Conservation (phyloP, 2,329 filamentous ascomycete species). For the Fusarium falciforme region DNA sequence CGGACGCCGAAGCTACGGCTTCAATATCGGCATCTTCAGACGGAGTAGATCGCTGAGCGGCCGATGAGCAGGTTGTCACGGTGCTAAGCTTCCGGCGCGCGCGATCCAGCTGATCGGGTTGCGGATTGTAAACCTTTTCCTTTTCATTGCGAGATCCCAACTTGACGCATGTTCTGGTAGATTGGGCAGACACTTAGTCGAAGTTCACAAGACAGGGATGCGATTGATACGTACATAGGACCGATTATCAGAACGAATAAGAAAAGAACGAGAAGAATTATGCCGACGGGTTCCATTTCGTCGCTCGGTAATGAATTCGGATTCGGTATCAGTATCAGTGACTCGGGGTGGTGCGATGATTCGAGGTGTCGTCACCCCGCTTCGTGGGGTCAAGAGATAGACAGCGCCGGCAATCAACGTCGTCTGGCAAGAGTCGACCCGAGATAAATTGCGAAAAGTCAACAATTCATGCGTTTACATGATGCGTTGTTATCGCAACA, state of each 20-base stretch:
- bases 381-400: not conserved
- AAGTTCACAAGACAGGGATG: not conserved
- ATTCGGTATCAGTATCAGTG: not conserved
- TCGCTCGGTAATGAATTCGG: not conserved
- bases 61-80: constrained; percentile 43
- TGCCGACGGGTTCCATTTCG: constrained; percentile 42
- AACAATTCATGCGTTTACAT: not conserved
- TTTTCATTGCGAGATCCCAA: constrained; percentile 19
- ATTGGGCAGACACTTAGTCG: constrained; percentile 8
- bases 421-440: not conserved
- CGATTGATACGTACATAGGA: constrained; percentile 30
- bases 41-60: constrained; percentile 16
- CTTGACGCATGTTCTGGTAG: constrained; percentile 32
- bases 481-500: constrained; percentile 3
- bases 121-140: constrained; percentile 33
- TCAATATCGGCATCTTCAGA: constrained; percentile 32
- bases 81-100: constrained; percentile 46
- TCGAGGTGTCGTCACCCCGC: constrained; percentile 3
- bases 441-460: not conserved
- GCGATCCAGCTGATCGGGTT: constrained; percentile 35
- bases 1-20: constrained; percentile 23
- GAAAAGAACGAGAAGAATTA: constrained; percentile 40
- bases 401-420: not conserved
- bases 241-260: constrained; percentile 36
- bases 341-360: constrained; percentile 6